phyloP scores from a whole-genome alignment of 805 yeast genomes.

The Candida multigemmis region DNA sequence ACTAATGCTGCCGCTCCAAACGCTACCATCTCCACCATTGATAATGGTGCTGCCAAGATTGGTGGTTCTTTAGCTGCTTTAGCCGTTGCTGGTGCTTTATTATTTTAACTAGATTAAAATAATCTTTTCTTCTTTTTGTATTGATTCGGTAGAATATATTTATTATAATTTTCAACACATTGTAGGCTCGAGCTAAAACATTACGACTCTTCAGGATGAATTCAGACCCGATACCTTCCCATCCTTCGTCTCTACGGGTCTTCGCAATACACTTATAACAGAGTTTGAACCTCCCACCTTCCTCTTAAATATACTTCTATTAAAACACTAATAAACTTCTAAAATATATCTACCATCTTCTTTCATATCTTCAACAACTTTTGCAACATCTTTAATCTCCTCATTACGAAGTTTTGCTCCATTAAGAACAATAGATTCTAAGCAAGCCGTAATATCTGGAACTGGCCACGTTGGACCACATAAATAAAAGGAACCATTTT shows the following conservation, averaged over 20 bases:
- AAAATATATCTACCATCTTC: constrained; percentile 86
- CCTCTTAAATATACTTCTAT: constrained; percentile 3
- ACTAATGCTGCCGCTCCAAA: constrained; percentile 10
- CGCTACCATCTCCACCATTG: constrained; percentile 9
- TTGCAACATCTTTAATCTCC: constrained; percentile 58
- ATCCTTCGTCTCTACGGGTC: no score
- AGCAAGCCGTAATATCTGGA: constrained; percentile 87
- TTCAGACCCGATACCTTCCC: no score
- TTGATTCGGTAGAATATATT: no score
- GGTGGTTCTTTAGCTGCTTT: constrained; percentile 3
- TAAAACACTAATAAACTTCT: constrained; percentile 71
- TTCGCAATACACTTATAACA: no score
- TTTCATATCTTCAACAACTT: constrained; percentile 86
- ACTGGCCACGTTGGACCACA: constrained; percentile 99
- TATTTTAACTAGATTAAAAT: no score
- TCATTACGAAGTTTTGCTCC: constrained; percentile 63
- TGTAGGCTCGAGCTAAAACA: no score
- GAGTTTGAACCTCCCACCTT: constrained; percentile 1
- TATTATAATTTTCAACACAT: no score
- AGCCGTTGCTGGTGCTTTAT: constrained; percentile 3
- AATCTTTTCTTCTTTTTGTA: no score
- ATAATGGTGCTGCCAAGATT: no score
- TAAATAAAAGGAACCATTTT: constrained; percentile 85
- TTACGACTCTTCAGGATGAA: no score
- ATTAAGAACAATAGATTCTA: constrained; percentile 66